These are phyloP conservation scores for Ambrosiella cleistominuta DNA, from an alignment of 2,329 filamentous ascomycete species.

Conservation along the genomic window DNA sequence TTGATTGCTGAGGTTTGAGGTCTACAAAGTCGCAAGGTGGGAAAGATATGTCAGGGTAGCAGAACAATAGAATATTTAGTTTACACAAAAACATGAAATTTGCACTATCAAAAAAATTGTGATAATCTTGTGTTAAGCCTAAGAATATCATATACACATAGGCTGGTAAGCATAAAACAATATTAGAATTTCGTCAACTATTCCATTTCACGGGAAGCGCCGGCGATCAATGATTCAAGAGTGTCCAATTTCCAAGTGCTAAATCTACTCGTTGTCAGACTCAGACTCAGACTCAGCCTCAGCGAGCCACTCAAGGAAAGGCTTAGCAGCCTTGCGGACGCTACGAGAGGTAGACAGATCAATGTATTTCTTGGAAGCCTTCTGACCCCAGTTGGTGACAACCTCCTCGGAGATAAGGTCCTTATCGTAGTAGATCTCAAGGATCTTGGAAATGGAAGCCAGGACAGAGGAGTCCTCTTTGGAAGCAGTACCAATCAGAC, in stretches of 20 bases:
- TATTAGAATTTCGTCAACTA: no score
- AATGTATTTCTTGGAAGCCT: slow-evolving; percentile 97
- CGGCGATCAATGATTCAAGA: no score
- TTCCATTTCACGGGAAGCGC: no score
- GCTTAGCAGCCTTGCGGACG: slow-evolving; percentile 84
- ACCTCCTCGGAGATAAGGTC: slow-evolving; percentile 81
- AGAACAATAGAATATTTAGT: no score
- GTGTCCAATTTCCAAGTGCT: not conserved
- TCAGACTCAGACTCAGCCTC: slow-evolving; percentile 60
- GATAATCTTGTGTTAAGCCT: no score
- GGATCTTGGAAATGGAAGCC: slow-evolving; percentile 63
- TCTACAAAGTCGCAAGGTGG: no score
- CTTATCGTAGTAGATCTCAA: slow-evolving; percentile 78
- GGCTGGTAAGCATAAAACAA: no score
- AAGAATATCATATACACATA: no score
- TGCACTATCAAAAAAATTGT: no score
- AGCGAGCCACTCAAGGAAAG: slow-evolving; percentile 86
- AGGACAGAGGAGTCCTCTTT: slow-evolving; percentile 64
- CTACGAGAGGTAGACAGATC: slow-evolving; percentile 80
- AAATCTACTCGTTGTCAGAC: slow-evolving; percentile 29
- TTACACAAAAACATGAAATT: no score
- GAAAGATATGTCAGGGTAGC: no score
- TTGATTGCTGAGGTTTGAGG: no score
- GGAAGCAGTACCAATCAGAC: slow-evolving; percentile 55
- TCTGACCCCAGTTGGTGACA: slow-evolving; percentile 76